phyloP scores from a whole-genome alignment of 2,329 filamentous ascomycete genomes.

The Penicillium hesseltinei region DNA sequence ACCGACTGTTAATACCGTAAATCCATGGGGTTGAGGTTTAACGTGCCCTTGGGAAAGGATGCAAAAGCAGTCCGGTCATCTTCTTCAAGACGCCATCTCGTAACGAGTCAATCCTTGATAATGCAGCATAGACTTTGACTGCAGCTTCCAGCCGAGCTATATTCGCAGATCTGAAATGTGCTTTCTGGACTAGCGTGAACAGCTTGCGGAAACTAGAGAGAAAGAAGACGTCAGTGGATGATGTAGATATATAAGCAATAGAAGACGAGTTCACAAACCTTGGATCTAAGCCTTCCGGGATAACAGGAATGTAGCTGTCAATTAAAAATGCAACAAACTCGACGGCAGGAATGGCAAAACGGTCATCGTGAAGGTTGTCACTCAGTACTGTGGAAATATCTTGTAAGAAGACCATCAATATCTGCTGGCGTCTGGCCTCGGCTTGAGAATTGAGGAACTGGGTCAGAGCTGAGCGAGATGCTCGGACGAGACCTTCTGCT shows the following conservation, averaged over 20 bases:
- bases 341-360: slow-evolving; percentile 70
- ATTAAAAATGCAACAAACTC: slow-evolving; percentile 77
- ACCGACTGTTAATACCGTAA: background rate
- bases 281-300: slow-evolving; percentile 48
- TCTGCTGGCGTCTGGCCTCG: slow-evolving; percentile 31
- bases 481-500: slow-evolving; percentile 45
- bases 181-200: slow-evolving; percentile 70
- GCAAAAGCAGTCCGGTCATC: slow-evolving; percentile 69
- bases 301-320: slow-evolving; percentile 51
- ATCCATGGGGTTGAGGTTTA: background rate
- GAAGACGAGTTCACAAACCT: slow-evolving; percentile 20
- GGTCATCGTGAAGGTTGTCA: slow-evolving; percentile 59
- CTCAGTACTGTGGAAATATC: slow-evolving; percentile 57
- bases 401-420: slow-evolving; percentile 49
- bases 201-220: slow-evolving; percentile 55
- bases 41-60: slow-evolving; percentile 77
- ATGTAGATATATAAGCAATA: background rate
- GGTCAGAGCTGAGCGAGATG: slow-evolving; percentile 43
- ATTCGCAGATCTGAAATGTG: slow-evolving; percentile 79
- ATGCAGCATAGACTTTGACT: slow-evolving; percentile 71
- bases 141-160: slow-evolving; percentile 79
- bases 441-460: slow-evolving; percentile 32
- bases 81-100: slow-evolving; percentile 62
- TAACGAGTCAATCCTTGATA: slow-evolving; percentile 57
- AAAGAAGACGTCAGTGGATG: slow-evolving; percentile 9